Evolutionary conservation across 1,284 basidiomycete species (phyloP).

Genomic region (Naganishia sp.): DNA sequence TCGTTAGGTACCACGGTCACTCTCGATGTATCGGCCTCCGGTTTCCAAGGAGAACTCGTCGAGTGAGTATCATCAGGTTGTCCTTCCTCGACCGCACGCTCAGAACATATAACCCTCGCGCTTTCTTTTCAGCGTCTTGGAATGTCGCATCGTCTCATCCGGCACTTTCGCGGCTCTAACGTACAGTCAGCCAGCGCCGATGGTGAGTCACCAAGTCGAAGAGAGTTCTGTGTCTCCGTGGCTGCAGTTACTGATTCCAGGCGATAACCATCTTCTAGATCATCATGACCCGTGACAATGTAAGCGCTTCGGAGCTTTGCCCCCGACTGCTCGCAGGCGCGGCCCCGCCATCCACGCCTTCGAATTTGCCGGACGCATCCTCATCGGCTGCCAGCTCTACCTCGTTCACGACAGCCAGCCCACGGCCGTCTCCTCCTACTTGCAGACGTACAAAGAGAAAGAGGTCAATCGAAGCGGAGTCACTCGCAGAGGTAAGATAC

Average conservation of each 20-base stretch:
- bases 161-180: no score
- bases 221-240: neutral
- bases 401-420: neutral
- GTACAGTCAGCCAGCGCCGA: neutral
- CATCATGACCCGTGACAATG: conserved; percentile 39
- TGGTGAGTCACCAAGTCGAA: neutral
- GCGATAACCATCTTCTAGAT: conserved; percentile 33
- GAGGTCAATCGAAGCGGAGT: neutral
- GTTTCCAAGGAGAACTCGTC: conserved; percentile 44
- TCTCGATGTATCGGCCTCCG: conserved; percentile 40
- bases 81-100: neutral
- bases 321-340: neutral
- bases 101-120: no score
- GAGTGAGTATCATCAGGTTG: conserved; percentile 40
- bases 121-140: neutral
- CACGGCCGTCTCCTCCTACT: neutral
- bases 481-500: neutral
- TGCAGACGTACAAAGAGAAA: conserved; percentile 2
- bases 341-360: neutral
- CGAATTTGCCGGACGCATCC: no score
- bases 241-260: neutral
- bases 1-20: conserved; percentile 34
- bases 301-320: conserved; percentile 37
- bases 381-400: neutral
- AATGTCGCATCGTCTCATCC: neutral